Conservation (phyloP, 495 filamentous ascomycete genomes). For the Aspergillus coremiiformis region DNA sequence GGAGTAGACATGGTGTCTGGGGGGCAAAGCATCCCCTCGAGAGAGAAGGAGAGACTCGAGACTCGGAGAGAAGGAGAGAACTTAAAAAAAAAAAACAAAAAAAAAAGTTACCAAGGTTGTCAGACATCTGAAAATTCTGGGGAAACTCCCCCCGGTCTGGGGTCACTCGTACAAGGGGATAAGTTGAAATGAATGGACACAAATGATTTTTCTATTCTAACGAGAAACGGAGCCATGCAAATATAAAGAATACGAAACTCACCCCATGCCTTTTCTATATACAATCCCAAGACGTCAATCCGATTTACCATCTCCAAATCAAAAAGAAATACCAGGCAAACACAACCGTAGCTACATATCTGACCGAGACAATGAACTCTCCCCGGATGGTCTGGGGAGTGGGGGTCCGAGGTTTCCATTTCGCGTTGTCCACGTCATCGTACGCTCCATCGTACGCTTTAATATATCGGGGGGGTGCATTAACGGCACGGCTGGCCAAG, state of each 20-base stretch:
- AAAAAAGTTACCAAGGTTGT: no score
- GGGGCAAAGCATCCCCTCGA: neutral
- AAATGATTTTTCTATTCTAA: neutral
- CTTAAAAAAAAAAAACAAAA: neutral
- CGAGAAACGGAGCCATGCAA: neutral
- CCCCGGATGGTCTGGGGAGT: slow-evolving; percentile 10
- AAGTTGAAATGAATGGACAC: no score
- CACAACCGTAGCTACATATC: slow-evolving; percentile 37
- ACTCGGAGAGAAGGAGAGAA: neutral
- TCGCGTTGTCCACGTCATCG: slow-evolving; percentile 13
- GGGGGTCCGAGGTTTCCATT: slow-evolving; percentile 15
- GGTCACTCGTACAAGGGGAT: neutral
- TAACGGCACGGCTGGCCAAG: slow-evolving; percentile 28
- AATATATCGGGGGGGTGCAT: slow-evolving; percentile 20
- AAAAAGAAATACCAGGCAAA: slow-evolving; percentile 46
- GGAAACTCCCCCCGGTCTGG: neutral
- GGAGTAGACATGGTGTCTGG: neutral
- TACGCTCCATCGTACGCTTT: slow-evolving; percentile 20
- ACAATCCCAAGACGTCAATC: neutral
- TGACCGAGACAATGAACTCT: slow-evolving; percentile 26
- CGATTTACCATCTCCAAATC: slow-evolving; percentile 42
- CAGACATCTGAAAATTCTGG: neutral
- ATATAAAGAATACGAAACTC: neutral
- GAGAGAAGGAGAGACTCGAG: neutral
- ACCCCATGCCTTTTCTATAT: neutral